These are phyloP conservation scores for Oryza punctata DNA, from an alignment of 176 grass and related monocot genomes.

Conservation along the genomic window DNA sequence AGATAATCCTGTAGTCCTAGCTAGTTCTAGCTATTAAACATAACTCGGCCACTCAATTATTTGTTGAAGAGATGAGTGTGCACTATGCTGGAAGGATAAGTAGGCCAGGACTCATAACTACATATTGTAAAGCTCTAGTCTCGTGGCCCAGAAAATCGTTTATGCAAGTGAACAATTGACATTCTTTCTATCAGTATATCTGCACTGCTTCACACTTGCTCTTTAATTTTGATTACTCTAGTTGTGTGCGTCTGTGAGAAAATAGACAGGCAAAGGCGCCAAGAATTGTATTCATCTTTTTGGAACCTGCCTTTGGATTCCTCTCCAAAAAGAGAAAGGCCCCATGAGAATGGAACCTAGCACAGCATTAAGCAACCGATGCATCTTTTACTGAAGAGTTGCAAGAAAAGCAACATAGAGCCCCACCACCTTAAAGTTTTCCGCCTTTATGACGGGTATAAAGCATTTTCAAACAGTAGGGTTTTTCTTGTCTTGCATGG, in stretches of 20 bases:
- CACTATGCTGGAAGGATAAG: neutral
- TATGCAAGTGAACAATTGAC: neutral
- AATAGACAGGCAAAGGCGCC: constrained; percentile 1
- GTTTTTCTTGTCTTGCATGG: constrained; percentile 14
- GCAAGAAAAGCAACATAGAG: constrained; percentile 8
- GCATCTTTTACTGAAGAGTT: constrained; percentile 19
- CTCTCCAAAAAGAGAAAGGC: neutral
- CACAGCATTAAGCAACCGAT: constrained; percentile 16
- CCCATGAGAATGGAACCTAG: neutral
- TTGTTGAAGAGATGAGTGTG: neutral
- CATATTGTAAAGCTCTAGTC: neutral
- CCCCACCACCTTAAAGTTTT: constrained; percentile 13
- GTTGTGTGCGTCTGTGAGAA: constrained; percentile 3
- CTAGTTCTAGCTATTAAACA: neutral
- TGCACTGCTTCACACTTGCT: neutral
- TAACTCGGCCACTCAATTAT: neutral
- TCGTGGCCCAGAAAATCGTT: neutral
- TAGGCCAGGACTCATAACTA: neutral
- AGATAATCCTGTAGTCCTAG: neutral
- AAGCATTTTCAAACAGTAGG: constrained; percentile 17
- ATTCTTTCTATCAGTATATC: neutral
- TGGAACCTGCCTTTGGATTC: neutral
- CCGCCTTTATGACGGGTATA: constrained; percentile 12
- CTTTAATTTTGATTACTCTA: constrained; percentile 8
- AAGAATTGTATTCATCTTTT: neutral